phyloP scores from a whole-genome alignment of 805 yeast genomes.

The Wickerhamomyces pijperi region DNA sequence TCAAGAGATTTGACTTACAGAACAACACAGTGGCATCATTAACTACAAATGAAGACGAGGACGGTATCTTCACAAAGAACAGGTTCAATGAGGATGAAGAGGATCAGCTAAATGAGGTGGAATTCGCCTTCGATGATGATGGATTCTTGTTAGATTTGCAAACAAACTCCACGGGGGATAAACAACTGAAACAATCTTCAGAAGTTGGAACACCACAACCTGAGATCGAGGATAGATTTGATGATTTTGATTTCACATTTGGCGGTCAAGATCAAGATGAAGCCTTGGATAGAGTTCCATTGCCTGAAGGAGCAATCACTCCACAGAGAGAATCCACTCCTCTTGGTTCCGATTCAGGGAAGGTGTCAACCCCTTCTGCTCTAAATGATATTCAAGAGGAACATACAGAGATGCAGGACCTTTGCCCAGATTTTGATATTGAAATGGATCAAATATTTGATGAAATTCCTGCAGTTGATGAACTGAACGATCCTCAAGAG shows the following conservation, averaged over 20 bases:
- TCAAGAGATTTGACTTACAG: slow-evolving; percentile 10
- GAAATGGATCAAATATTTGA: slow-evolving; percentile 9
- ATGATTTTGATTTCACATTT: slow-evolving; percentile 6
- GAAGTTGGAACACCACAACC: background rate
- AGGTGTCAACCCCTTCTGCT: background rate
- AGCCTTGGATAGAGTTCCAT: background rate
- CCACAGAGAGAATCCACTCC: background rate
- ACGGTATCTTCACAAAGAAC: slow-evolving; percentile 1
- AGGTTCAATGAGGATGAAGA: slow-evolving; percentile 8
- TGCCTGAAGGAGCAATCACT: background rate
- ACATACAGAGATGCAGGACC: background rate
- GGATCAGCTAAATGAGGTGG: slow-evolving; percentile 6
- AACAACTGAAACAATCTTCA: background rate
- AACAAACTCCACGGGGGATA: slow-evolving; percentile 1
- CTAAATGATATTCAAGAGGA: slow-evolving; percentile 1
- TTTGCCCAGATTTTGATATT: background rate
- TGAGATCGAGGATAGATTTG: background rate
- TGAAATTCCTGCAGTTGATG: slow-evolving; percentile 2
- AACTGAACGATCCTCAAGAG: background rate
- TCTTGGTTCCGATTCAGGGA: background rate
- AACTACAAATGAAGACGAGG: slow-evolving; percentile 3
- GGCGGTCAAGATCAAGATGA: slow-evolving; percentile 3
- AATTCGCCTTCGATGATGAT: slow-evolving; percentile 18
- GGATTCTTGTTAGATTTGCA: slow-evolving; percentile 14
- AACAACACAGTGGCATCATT: slow-evolving; percentile 10